Evolutionary conservation across 352 stramenopile species (phyloP).

Genomic region (Pythium sp.): DNA sequence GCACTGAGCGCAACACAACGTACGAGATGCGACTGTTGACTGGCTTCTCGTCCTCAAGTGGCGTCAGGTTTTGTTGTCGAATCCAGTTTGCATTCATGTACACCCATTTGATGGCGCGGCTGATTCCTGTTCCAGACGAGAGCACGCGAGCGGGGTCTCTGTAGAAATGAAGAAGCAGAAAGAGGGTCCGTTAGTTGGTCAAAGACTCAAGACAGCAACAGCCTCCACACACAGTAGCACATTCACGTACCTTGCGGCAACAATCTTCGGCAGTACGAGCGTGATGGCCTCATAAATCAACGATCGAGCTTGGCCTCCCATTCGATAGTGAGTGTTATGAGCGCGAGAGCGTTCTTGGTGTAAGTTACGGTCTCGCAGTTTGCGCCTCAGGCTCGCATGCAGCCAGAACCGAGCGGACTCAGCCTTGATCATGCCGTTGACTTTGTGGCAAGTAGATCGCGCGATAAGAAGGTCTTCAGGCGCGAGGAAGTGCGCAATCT

Average conservation of each 20-base stretch:
- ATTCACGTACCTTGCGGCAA: slow-evolving; percentile 37
- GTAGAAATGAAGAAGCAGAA: slow-evolving; percentile 9
- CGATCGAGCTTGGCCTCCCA: slow-evolving; percentile 52
- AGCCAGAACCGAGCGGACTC: slow-evolving; percentile 85
- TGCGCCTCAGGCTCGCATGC: slow-evolving; percentile 73
- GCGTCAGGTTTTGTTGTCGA: slow-evolving; percentile 53
- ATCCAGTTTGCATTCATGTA: slow-evolving; percentile 88
- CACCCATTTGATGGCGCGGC: slow-evolving; percentile 83
- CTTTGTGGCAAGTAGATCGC: slow-evolving; percentile 70
- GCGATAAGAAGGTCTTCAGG: slow-evolving; percentile 77
- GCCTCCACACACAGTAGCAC: background rate
- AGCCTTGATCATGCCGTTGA: slow-evolving; percentile 82
- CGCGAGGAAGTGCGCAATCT: slow-evolving; percentile 69
- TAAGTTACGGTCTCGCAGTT: slow-evolving; percentile 50
- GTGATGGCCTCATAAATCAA: slow-evolving; percentile 80
- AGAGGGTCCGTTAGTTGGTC: background rate
- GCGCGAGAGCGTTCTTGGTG: slow-evolving; percentile 44
- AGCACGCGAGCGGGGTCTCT: slow-evolving; percentile 73
- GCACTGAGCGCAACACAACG: background rate
- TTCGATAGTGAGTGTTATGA: slow-evolving; percentile 44
- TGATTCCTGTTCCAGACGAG: slow-evolving; percentile 61
- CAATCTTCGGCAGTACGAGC: slow-evolving; percentile 73
- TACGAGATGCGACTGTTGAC: slow-evolving; percentile 35
- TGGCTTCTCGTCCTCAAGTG: slow-evolving; percentile 31
- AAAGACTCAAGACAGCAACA: background rate